A percentile compares a stretch with the other conserved stretches of the same genome.
phyloP scores from a whole-genome alignment of 1,284 basidiomycete genomes.

The Rhizopogon parksii region DNA sequence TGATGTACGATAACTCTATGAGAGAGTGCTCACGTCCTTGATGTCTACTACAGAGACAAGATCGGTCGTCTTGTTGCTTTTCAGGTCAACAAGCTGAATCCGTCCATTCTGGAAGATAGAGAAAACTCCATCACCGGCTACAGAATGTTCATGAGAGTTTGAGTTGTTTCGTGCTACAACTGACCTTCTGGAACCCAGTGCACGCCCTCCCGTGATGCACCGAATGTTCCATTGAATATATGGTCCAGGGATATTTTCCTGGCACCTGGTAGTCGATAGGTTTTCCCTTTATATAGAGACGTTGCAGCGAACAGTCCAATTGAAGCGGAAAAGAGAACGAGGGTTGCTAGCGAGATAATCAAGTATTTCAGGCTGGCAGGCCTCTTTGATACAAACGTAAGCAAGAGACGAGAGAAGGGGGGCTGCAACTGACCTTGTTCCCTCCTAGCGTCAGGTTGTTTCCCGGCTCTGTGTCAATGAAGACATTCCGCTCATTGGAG shows the following conservation, averaged over 20 bases:
- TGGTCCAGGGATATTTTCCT: constrained; percentile 80
- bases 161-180: constrained; percentile 12
- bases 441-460: constrained; percentile 32
- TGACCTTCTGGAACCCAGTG: constrained; percentile 87
- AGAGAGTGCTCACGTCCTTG: constrained; percentile 44
- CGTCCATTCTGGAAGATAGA: constrained; percentile 53
- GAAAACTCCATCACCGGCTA: constrained; percentile 89
- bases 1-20: background rate
- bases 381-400: constrained; percentile 26
- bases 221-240: constrained; percentile 85
- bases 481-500: constrained; percentile 14
- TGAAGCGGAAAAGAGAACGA: constrained; percentile 50
- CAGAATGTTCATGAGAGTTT: constrained; percentile 11
- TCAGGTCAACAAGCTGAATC: constrained; percentile 74
- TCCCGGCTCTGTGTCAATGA: constrained; percentile 23
- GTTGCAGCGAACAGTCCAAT: constrained; percentile 70
- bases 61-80: constrained; percentile 61
- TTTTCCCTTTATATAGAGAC: constrained; percentile 49
- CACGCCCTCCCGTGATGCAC: constrained; percentile 37
- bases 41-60: constrained; percentile 56
- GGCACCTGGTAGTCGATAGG: constrained; percentile 46
- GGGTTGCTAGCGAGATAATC: constrained; percentile 42
- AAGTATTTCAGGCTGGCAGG: constrained; percentile 48
- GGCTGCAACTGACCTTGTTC: constrained; percentile 26
- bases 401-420: background rate